Percentiles rank a stretch among this genome's conserved stretches.
These are phyloP conservation scores for Lycium barbarum DNA, from an alignment of 257 asterid genomes.

Conservation along the genomic window DNA sequence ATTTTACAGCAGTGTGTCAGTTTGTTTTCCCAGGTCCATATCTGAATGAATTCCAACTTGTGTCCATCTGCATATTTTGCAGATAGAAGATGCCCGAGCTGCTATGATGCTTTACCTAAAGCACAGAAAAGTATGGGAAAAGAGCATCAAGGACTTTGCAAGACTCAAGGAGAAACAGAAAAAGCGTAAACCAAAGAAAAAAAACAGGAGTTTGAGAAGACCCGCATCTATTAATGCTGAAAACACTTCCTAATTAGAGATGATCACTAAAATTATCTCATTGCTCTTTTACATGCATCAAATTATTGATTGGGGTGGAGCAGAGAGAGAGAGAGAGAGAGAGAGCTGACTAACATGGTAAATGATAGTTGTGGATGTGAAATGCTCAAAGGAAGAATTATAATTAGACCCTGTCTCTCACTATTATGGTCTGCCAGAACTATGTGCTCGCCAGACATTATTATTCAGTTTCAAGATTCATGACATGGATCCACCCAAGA, in stretches of 20 bases:
- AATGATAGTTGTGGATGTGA: conserved; percentile 8
- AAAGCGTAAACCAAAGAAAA: conserved; percentile 57
- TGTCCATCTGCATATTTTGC: conserved; percentile 30
- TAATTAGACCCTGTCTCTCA: neutral
- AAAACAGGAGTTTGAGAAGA: conserved; percentile 38
- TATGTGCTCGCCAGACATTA: neutral
- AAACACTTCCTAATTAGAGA: conserved; percentile 27
- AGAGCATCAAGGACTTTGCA: conserved; percentile 60
- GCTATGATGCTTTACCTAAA: conserved; percentile 86
- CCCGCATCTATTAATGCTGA: conserved; percentile 28
- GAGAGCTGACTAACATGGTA: conserved; percentile 19
- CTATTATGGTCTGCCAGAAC: neutral
- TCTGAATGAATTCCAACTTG: neutral
- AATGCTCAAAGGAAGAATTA: neutral
- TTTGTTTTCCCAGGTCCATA: neutral
- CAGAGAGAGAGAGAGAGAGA: neutral
- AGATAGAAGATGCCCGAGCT: conserved; percentile 94
- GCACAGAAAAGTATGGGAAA: conserved; percentile 76
- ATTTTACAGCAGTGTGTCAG: neutral
- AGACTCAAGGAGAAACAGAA: conserved; percentile 68
- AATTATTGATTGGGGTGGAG: neutral
- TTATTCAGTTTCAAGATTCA: neutral
- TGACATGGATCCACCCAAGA: conserved; percentile 22
- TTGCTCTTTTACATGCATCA: neutral
- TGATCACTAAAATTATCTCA: conserved; percentile 3